A percentile compares a stretch with the other conserved stretches of the same genome.
Evolutionary conservation across 345 rosid genomes (phyloP).

Genomic region (Citropsis articulata): DNA sequence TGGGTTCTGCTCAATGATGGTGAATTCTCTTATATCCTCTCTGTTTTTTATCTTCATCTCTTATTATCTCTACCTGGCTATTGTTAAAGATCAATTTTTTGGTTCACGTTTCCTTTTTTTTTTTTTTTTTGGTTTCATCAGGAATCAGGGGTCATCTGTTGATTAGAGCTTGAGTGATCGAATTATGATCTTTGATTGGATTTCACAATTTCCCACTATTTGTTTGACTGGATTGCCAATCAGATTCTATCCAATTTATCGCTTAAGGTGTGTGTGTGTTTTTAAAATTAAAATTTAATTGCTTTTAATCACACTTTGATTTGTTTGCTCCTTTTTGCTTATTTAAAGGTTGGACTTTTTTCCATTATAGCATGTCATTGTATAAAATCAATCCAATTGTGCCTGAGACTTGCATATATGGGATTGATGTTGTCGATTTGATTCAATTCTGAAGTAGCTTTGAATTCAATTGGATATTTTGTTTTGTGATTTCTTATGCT

Average conservation of each 20-base stretch:
- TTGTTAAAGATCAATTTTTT: constrained; percentile 18
- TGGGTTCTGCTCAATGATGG: constrained; percentile 60
- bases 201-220: constrained; percentile 45
- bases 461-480: constrained; percentile 5
- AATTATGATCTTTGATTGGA: constrained; percentile 59
- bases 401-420: constrained; percentile 9
- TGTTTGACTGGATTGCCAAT: constrained; percentile 43
- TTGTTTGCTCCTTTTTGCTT: constrained; percentile 13
- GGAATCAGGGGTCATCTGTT: constrained; percentile 32
- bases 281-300: constrained; percentile 25
- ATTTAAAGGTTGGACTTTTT: background rate
- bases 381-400: background rate
- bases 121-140: constrained; percentile 21
- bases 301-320: constrained; percentile 29
- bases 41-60: constrained; percentile 28
- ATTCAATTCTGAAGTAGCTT: constrained; percentile 17
- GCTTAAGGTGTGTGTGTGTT: constrained; percentile 30
- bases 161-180: constrained; percentile 41
- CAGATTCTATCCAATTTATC: constrained; percentile 54
- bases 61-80: constrained; percentile 22
- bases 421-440: constrained; percentile 13
- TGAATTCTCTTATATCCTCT: constrained; percentile 28
- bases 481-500: constrained; percentile 14
- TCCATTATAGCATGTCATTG: background rate
- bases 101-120: constrained; percentile 13